Evolutionary conservation across 169 alveolate species (phyloP).

Genomic region (Eimeria sp.): DNA sequence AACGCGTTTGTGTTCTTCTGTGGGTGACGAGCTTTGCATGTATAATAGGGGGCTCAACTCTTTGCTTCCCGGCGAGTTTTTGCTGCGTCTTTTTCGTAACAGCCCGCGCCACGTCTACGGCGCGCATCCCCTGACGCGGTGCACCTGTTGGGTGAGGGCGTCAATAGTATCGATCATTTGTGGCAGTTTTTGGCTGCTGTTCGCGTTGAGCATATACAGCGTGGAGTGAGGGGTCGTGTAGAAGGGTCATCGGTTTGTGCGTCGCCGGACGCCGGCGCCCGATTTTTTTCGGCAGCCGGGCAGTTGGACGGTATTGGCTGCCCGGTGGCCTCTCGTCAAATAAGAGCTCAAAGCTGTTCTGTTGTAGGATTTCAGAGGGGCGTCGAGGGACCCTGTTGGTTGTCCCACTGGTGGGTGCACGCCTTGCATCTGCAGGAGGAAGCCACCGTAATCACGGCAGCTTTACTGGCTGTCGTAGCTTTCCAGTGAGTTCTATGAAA

Average conservation of each 20-base stretch:
- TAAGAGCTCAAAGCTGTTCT: constrained; percentile 19
- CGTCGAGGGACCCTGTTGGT: constrained; percentile 14
- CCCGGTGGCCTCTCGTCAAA: constrained; percentile 57
- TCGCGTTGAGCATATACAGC: constrained; percentile 1
- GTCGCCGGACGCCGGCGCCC: constrained; percentile 76
- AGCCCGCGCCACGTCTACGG: constrained; percentile 46
- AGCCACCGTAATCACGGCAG: constrained; percentile 17
- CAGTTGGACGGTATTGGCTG: constrained; percentile 66
- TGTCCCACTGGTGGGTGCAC: constrained; percentile 34
- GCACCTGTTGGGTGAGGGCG: constrained; percentile 70
- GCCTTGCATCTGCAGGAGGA: constrained; percentile 53
- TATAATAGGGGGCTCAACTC: constrained; percentile 44
- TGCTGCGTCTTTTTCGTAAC: constrained; percentile 62
- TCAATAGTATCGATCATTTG: constrained; percentile 60
- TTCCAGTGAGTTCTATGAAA: constrained; percentile 29
- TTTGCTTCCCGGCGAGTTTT: constrained; percentile 65
- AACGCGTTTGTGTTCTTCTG: constrained; percentile 70
- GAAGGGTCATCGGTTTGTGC: constrained; percentile 44
- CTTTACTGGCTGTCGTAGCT: constrained; percentile 25
- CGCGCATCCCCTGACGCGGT: constrained; percentile 75
- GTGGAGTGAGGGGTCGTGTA: constrained; percentile 28
- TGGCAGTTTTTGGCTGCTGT: constrained; percentile 54
- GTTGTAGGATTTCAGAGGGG: not conserved
- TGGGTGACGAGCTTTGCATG: constrained; percentile 39
- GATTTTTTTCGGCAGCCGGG: constrained; percentile 74